Evolutionary conservation across 2,329 filamentous ascomycete genomes (phyloP).

Genomic region (Fusarium piperis): DNA sequence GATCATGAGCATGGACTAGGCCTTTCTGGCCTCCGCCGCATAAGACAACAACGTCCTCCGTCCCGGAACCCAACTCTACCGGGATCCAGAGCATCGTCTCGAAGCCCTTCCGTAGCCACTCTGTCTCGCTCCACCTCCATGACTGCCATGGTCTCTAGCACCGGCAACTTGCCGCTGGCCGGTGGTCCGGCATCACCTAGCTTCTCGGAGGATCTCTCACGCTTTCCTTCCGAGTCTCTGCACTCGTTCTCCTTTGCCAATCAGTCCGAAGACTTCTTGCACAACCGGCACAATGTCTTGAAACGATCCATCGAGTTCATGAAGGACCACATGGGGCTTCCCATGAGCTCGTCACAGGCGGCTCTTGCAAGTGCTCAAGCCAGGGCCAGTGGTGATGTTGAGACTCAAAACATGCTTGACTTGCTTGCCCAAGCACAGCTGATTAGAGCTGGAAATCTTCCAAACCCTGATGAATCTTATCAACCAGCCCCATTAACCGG

Average conservation of each 20-base stretch:
- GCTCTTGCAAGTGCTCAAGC: slow-evolving; percentile 86
- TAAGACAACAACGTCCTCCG: slow-evolving; percentile 81
- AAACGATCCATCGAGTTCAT: slow-evolving; percentile 97
- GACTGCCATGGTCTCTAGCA: slow-evolving; percentile 70
- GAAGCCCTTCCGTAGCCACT: slow-evolving; percentile 64
- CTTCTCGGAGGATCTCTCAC: slow-evolving; percentile 87
- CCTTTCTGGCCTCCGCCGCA: slow-evolving; percentile 87
- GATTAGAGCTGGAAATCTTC: slow-evolving; percentile 73
- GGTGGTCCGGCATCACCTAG: slow-evolving; percentile 77
- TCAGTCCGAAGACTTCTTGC: slow-evolving; percentile 90
- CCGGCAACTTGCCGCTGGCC: slow-evolving; percentile 63
- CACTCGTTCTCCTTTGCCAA: slow-evolving; percentile 99
- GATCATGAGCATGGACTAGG: slow-evolving; percentile 91
- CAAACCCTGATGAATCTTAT: slow-evolving; percentile 55
- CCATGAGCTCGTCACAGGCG: slow-evolving; percentile 70
- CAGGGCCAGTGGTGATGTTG: slow-evolving; percentile 81
- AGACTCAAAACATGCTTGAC: slow-evolving; percentile 91
- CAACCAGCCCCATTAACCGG: slow-evolving; percentile 75
- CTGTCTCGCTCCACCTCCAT: slow-evolving; percentile 77
- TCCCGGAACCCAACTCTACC: slow-evolving; percentile 72
- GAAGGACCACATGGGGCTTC: slow-evolving; percentile 89
- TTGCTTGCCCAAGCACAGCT: slow-evolving; percentile 84
- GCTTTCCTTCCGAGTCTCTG: slow-evolving; percentile 94
- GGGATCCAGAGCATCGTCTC: slow-evolving; percentile 69
- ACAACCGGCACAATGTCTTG: slow-evolving; percentile 90